Conservation (phyloP, 768 basidiomycete genomes). For the Podaxis sp. region DNA sequence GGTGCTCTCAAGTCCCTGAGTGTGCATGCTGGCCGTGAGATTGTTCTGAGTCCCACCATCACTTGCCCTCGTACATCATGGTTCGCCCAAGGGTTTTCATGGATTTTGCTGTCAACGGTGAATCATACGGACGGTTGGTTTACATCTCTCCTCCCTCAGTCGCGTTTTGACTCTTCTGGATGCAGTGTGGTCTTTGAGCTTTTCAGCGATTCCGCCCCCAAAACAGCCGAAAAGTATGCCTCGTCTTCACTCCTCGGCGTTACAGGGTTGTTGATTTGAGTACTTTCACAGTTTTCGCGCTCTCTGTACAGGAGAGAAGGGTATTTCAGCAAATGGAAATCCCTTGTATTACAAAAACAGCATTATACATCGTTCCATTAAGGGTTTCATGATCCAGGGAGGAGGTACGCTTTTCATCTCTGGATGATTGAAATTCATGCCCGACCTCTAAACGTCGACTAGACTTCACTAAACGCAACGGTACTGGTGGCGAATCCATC, state of each 20-base stretch:
- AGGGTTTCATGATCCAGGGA: constrained; percentile 77
- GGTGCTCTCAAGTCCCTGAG: neutral
- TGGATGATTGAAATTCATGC: neutral
- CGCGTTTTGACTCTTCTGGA: constrained; percentile 4
- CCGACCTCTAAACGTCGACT: neutral
- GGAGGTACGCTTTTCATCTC: constrained; percentile 46
- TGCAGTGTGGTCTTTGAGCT: constrained; percentile 71
- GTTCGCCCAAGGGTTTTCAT: constrained; percentile 62
- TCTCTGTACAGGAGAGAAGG: constrained; percentile 84
- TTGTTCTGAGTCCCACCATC: constrained; percentile 4
- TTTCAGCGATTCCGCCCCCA: constrained; percentile 66
- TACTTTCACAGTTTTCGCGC: constrained; percentile 68
- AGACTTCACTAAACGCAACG: constrained; percentile 80
- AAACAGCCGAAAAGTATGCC: constrained; percentile 75
- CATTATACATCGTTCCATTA: constrained; percentile 75
- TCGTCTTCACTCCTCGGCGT: neutral
- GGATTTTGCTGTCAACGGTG: constrained; percentile 51
- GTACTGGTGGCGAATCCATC: constrained; percentile 78
- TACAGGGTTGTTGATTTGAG: constrained; percentile 4
- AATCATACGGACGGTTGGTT: constrained; percentile 52
- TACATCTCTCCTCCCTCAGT: neutral
- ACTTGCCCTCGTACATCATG: constrained; percentile 27
- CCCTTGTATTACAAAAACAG: constrained; percentile 82
- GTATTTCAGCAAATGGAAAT: constrained; percentile 59
- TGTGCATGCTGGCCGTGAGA: constrained; percentile 6